phyloP scores from a whole-genome alignment of 257 asterid genomes.

The Gentiana macrophylla region DNA sequence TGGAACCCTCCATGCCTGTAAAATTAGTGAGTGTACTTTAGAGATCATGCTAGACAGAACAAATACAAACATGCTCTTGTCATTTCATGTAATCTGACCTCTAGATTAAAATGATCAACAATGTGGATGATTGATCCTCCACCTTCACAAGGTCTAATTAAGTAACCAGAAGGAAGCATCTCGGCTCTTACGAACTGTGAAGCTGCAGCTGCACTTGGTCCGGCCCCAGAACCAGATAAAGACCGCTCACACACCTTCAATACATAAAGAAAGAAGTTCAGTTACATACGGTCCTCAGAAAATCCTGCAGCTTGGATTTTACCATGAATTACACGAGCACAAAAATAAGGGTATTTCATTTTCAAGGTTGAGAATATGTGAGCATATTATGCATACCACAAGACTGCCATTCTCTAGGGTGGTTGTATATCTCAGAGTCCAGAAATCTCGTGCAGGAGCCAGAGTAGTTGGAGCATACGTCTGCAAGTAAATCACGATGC shows the following conservation, averaged over 20 bases:
- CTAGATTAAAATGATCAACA: conserved; percentile 81
- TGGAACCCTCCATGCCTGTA: too few species aligned
- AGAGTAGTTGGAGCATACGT: conserved; percentile 86
- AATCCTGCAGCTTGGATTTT: background rate
- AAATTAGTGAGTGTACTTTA: too few species aligned
- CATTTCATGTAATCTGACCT: conserved; percentile 31
- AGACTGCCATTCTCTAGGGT: conserved; percentile 85
- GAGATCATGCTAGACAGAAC: conserved; percentile 11
- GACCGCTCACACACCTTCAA: conserved; percentile 87
- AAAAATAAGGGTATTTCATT: background rate
- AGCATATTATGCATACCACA: conserved; percentile 54
- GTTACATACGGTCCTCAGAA: background rate
- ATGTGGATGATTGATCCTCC: conserved; percentile 97
- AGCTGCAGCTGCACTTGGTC: conserved; percentile 62
- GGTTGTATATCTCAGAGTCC: conserved; percentile 96
- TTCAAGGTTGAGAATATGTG: background rate
- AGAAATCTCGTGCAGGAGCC: conserved; percentile 96
- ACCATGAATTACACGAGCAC: background rate
- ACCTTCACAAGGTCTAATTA: conserved; percentile 89
- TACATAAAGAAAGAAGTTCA: conserved; percentile 4
- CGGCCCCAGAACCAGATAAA: conserved; percentile 87
- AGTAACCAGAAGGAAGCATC: conserved; percentile 85
- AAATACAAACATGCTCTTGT: background rate
- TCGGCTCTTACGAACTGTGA: conserved; percentile 86
- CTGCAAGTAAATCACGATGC: conserved; percentile 28